Base-by-base conservation (phyloP, 495 filamentous ascomycete genomes). In the Xylaria longipes region DNA sequence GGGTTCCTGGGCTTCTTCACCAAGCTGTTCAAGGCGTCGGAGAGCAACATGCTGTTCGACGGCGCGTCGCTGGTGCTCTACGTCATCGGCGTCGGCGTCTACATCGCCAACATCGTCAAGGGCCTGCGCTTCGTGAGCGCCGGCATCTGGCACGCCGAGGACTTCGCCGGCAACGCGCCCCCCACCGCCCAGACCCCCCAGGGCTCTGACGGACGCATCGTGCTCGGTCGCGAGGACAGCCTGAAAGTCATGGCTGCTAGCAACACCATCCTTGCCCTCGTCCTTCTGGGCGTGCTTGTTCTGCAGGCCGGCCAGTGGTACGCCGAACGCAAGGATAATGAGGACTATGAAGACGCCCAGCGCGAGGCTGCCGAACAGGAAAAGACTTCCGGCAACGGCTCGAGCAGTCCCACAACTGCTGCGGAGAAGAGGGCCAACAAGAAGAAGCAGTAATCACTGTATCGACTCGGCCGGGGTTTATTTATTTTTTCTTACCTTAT, bases 261-360 rank as follows among this genome's bases (percentile, higher is more conserved):
- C 80, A 97, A 98, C 79, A 97, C 95, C 3, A 99, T 99, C 73
- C 76, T 98, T 50, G 96, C 95, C 62, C 84, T 99, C 48, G 93
- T 99, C 33, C 80, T 98, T 64, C 90, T 97, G 0, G 96, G 96
- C 4, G 93, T 99, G 35, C 76, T 99, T 71, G 93, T 97, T 39
- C 84, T 99, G 77, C 97, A 99, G 89, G 95, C 94, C 9, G 96
- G 97, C 15, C 95, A 98, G 86, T 99, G 96, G 96, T 99, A 99
- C 84, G 96, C 97, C 33, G 94, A 97, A 87, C 84, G 90, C 72
- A 97, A 96, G 88, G 94, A 98, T 80, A 84, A 84, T 77, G 91
- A 94, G 82, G 95, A 98, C 82, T 85, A 84, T 72, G 90, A 88
- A 79, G 83, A 83, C 73, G 84, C 92, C 68, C 84, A 87, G 54